Evolutionary conservation across 2,329 filamentous ascomycete species (phyloP).

Genomic region (Cordyceps pruinosa): DNA sequence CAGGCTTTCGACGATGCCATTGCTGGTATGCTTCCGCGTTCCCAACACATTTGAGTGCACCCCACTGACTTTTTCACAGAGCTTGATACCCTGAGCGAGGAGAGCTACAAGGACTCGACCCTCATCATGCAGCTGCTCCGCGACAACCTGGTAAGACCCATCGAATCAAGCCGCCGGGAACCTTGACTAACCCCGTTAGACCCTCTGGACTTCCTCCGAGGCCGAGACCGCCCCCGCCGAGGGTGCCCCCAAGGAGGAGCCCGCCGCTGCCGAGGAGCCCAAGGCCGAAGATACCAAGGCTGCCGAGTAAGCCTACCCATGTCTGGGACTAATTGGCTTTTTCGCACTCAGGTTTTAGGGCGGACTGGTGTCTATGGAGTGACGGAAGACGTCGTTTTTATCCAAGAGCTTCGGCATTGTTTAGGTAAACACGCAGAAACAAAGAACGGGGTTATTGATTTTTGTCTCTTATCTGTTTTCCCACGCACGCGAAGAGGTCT

Average conservation of each 20-base stretch:
- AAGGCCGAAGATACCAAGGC: constrained; percentile 62
- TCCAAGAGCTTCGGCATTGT: constrained; percentile 41
- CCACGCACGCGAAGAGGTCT: constrained; percentile 32
- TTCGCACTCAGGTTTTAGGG: constrained; percentile 33
- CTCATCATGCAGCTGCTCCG: constrained; percentile 98
- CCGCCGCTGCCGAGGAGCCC: constrained; percentile 41
- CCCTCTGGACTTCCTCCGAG: constrained; percentile 98
- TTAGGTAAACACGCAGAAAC: constrained; percentile 39
- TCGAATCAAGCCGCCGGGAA: not conserved
- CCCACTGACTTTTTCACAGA: constrained; percentile 43
- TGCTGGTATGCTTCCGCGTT: constrained; percentile 46
- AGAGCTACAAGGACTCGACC: constrained; percentile 98
- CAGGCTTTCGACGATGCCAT: constrained; percentile 98
- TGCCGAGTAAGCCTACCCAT: constrained; percentile 45
- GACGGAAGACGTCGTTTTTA: constrained; percentile 52
- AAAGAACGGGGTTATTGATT: constrained; percentile 25
- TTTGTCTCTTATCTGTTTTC: constrained; percentile 23
- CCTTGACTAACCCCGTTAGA: constrained; percentile 47
- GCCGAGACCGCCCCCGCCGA: constrained; percentile 64
- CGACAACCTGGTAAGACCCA: constrained; percentile 73
- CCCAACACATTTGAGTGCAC: constrained; percentile 18
- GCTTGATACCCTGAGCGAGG: constrained; percentile 93
- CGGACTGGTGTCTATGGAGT: constrained; percentile 59
- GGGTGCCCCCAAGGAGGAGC: constrained; percentile 42
- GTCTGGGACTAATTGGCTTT: constrained; percentile 21